phyloP scores from a whole-genome alignment of 1,139 yeast genomes.

The Geotrichum candidum region DNA sequence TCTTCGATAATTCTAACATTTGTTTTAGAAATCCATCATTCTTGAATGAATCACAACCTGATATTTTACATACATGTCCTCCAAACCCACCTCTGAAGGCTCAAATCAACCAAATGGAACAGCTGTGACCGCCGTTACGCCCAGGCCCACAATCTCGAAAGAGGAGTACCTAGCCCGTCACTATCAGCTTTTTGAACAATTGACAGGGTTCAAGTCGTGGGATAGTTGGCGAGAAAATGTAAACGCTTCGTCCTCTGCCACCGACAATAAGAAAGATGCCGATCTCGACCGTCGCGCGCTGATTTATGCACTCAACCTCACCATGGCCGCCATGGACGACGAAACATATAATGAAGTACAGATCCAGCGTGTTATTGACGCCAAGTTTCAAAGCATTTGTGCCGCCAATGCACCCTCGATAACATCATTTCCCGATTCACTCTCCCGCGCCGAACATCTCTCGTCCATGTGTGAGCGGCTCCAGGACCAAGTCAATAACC shows the following conservation, averaged over 20 bases:
- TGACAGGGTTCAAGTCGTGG: slow-evolving; percentile 23
- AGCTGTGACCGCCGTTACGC: neutral
- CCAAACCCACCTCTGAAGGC: slow-evolving; percentile 7
- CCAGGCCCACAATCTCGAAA: slow-evolving; percentile 18
- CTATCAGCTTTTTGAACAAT: slow-evolving; percentile 21
- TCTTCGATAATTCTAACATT: too few relatives aligned
- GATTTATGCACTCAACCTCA: slow-evolving; percentile 19
- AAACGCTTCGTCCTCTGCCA: neutral
- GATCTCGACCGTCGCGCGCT: slow-evolving; percentile 18
- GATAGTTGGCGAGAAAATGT: slow-evolving; percentile 15
- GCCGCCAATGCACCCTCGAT: neutral
- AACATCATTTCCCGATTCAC: neutral
- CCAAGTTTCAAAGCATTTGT: neutral
- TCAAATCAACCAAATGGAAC: neutral
- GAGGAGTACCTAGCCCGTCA: slow-evolving; percentile 23
- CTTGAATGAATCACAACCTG: slow-evolving; percentile 8
- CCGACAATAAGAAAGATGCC: slow-evolving; percentile 2
- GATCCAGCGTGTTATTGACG: slow-evolving; percentile 16
- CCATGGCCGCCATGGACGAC: slow-evolving; percentile 23
- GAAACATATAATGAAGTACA: slow-evolving; percentile 21
- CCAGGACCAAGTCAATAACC: slow-evolving; percentile 1
- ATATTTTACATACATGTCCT: slow-evolving; percentile 1
- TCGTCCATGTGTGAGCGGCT: slow-evolving; percentile 1
- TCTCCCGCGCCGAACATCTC: neutral
- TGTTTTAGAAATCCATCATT: neutral